Conservation (phyloP, 192 early-diverging fungal genomes). For the Helicostylum pulchrum region DNA sequence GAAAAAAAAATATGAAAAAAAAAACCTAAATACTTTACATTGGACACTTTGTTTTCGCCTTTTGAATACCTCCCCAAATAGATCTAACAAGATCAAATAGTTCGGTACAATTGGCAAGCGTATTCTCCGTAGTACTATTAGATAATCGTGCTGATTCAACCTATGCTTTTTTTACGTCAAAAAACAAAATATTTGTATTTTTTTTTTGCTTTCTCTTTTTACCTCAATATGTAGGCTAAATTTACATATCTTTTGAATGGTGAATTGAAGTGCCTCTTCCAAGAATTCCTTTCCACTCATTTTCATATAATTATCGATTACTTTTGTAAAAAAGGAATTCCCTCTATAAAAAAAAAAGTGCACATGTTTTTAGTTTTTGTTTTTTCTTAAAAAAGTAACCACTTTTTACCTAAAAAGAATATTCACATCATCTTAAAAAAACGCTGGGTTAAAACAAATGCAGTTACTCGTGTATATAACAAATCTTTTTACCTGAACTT, state of each 20-base stretch:
- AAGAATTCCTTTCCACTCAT: conserved; percentile 57
- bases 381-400: background rate
- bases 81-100: conserved; percentile 39
- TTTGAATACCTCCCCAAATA: conserved; percentile 51
- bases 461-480: background rate
- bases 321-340: conserved; percentile 63
- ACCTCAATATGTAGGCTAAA: conserved; percentile 60
- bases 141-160: conserved; percentile 32
- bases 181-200: background rate
- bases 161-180: background rate
- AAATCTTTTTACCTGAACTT: conserved; percentile 29
- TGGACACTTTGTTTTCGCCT: conserved; percentile 29
- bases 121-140: conserved; percentile 21
- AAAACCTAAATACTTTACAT: conserved; percentile 10
- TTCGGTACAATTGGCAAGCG: conserved; percentile 45
- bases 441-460: conserved; percentile 6
- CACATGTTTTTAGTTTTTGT: background rate
- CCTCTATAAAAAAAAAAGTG: conserved; percentile 38
- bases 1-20: background rate
- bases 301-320: conserved; percentile 70
- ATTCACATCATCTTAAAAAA: conserved; percentile 37
- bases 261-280: conserved; percentile 62
- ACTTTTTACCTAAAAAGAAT: conserved; percentile 44
- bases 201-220: background rate
- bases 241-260: conserved; percentile 52